Evolutionary conservation across 2,329 filamentous ascomycete genomes (phyloP).

Genomic region (Fusarium lyarnte): DNA sequence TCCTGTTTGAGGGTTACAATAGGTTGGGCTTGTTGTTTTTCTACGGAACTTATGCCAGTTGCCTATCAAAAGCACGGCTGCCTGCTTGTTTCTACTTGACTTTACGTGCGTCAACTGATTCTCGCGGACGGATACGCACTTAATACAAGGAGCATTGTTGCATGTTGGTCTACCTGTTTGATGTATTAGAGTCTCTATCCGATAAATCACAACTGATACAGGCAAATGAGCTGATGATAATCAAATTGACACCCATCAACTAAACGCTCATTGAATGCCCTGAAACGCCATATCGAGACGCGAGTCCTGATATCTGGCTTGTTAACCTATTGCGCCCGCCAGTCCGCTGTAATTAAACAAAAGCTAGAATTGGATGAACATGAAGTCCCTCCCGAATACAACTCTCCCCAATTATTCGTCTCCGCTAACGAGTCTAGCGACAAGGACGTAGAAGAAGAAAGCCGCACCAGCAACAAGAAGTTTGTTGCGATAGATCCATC

Average conservation of each 20-base stretch:
- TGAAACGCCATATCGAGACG: conserved; percentile 40
- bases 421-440: conserved; percentile 76
- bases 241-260: background rate
- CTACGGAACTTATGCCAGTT: background rate
- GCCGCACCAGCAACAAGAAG: conserved; percentile 74
- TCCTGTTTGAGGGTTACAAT: background rate
- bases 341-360: conserved; percentile 17
- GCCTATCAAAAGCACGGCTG: background rate
- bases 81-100: conserved; percentile 1
- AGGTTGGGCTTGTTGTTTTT: background rate
- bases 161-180: conserved; percentile 5
- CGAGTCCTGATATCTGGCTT: conserved; percentile 38
- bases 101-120: background rate
- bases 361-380: conserved; percentile 17
- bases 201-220: conserved; percentile 13
- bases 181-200: conserved; percentile 23
- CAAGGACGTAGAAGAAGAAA: conserved; percentile 84
- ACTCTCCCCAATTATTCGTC: conserved; percentile 39
- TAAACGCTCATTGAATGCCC: conserved; percentile 28
- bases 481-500: conserved; percentile 85
- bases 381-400: background rate
- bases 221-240: conserved; percentile 1
- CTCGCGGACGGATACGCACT: background rate
- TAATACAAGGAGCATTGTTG: background rate
- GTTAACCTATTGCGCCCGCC: conserved; percentile 29